Percentiles rank a stretch among this genome's conserved stretches.
phyloP scores from a whole-genome alignment of 306 rosid species.

The Senna siamea region DNA sequence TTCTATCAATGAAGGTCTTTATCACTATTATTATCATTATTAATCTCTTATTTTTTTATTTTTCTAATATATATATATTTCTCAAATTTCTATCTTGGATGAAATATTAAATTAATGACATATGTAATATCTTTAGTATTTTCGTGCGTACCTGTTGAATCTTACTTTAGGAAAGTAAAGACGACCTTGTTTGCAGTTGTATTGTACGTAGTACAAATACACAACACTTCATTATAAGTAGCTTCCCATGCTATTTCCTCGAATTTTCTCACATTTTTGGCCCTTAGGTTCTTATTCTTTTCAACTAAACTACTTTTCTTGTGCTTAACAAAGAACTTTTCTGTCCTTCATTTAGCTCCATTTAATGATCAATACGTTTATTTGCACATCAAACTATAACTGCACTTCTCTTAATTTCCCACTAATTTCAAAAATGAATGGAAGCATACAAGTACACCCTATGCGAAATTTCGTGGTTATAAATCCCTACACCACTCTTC shows the following conservation, averaged over 20 bases:
- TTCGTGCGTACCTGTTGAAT: too few relatives aligned
- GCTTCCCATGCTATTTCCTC: conserved; percentile 41
- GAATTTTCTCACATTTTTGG: conserved; percentile 38
- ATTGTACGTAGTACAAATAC: background rate
- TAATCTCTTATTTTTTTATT: too few relatives aligned
- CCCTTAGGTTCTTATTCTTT: background rate
- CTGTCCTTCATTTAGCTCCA: too few relatives aligned
- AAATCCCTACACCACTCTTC: background rate
- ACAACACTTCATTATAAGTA: background rate
- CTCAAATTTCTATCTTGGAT: too few relatives aligned
- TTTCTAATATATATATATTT: too few relatives aligned
- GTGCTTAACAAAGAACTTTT: too few relatives aligned
- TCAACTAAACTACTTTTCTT: background rate
- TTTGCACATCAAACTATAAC: too few relatives aligned
- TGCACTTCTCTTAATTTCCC: background rate
- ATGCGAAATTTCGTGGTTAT: background rate
- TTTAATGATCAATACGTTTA: too few relatives aligned
- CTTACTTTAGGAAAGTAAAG: too few relatives aligned
- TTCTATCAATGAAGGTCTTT: too few relatives aligned
- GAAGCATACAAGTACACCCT: background rate
- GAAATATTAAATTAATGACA: background rate
- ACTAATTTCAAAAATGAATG: background rate
- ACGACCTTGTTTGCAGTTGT: background rate
- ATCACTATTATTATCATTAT: too few relatives aligned
- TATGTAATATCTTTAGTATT: background rate